Evolutionary conservation across 305 asterid species (phyloP).

Genomic region (Solanum hybrid): DNA sequence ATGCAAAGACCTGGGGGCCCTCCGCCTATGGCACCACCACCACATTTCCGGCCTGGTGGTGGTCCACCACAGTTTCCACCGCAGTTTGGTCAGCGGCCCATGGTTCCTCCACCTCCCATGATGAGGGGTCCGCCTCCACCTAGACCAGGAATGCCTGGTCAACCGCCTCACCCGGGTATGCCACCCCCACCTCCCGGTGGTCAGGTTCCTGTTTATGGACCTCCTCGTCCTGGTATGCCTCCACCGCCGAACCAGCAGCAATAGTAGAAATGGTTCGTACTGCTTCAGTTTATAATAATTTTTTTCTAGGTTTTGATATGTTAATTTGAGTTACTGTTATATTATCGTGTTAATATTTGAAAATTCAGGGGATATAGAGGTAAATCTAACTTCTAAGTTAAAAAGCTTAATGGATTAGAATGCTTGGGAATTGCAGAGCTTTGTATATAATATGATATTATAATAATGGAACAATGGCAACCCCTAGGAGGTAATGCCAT

Average conservation of each 20-base stretch:
- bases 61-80: conserved; percentile 25
- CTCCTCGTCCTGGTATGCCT: conserved; percentile 83
- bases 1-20: conserved; percentile 44
- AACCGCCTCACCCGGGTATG: conserved; percentile 57
- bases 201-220: conserved; percentile 52
- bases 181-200: conserved; percentile 77
- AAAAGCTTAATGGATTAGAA: not conserved
- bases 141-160: conserved; percentile 60
- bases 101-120: conserved; percentile 64
- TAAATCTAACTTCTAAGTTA: not conserved
- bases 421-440: not conserved
- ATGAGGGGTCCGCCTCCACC: conserved; percentile 80
- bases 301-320: not conserved
- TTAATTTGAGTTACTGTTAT: not conserved
- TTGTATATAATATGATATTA: not conserved
- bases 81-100: conserved; percentile 55
- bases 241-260: conserved; percentile 58
- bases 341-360: not conserved
- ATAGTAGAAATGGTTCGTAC: conserved; percentile 2
- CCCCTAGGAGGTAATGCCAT: not conserved
- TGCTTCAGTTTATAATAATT: not conserved
- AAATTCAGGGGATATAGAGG: not conserved
- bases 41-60: conserved; percentile 48
- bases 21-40: conserved; percentile 48
- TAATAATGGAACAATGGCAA: not conserved